A percentile compares a stretch with the other conserved stretches of the same genome.
These are phyloP conservation scores for Sideroxylon spinosum DNA, from an alignment of 179 eudicot species.

Conservation along the genomic window DNA sequence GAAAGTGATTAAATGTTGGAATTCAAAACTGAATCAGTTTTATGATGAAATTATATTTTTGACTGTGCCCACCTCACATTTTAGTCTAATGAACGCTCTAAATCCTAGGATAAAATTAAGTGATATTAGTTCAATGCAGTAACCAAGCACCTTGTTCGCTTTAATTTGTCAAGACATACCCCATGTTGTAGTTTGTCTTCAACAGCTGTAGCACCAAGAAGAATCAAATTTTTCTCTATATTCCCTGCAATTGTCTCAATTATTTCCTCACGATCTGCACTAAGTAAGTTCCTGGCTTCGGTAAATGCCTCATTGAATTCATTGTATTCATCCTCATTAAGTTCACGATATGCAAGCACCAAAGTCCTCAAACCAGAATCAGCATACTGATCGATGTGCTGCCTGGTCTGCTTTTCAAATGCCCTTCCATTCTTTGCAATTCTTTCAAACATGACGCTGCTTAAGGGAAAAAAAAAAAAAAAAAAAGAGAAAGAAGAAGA, in stretches of 20 bases:
- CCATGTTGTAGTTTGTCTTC: slow-evolving; percentile 91
- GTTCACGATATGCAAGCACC: slow-evolving; percentile 70
- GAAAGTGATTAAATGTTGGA: no score
- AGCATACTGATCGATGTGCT: slow-evolving; percentile 76
- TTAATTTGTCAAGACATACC: slow-evolving; percentile 35
- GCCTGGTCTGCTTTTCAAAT: slow-evolving; percentile 66
- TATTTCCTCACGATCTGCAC: slow-evolving; percentile 60
- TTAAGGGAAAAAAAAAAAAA: no score
- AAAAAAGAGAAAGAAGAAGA: neutral
- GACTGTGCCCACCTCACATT: no score
- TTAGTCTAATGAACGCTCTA: no score
- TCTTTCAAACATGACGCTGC: slow-evolving; percentile 84
- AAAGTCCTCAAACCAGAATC: slow-evolving; percentile 88
- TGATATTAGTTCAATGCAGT: no score
- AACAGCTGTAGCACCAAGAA: slow-evolving; percentile 94
- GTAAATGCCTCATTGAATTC: slow-evolving; percentile 49
- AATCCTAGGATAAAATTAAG: no score
- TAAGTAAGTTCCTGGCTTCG: slow-evolving; percentile 64
- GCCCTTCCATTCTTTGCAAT: slow-evolving; percentile 55
- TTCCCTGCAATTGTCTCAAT: slow-evolving; percentile 61
- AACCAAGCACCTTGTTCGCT: no score
- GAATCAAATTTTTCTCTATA: slow-evolving; percentile 72
- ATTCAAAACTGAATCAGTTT: no score
- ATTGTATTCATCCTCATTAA: slow-evolving; percentile 50
- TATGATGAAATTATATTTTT: no score